Conservation (phyloP, 768 basidiomycete species). For the Russula sp. region DNA sequence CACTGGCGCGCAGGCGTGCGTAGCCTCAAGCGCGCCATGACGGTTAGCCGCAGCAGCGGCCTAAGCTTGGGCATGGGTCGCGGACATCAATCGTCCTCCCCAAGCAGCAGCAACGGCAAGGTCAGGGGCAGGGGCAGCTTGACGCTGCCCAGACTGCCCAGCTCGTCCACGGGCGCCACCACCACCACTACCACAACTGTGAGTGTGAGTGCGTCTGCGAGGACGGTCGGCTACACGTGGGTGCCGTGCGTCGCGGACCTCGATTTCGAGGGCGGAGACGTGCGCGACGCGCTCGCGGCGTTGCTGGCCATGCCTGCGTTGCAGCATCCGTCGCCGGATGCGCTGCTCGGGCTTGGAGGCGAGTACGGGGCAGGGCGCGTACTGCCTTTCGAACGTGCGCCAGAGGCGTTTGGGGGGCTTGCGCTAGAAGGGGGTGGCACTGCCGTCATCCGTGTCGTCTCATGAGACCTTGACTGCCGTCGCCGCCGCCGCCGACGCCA, state of each 20-base stretch:
- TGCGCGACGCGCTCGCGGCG: slow-evolving; percentile 44
- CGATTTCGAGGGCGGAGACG: slow-evolving; percentile 75
- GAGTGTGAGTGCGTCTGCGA: slow-evolving; percentile 20
- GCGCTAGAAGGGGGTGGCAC: slow-evolving; percentile 30
- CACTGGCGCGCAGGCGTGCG: slow-evolving; percentile 69
- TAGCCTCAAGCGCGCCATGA: slow-evolving; percentile 37
- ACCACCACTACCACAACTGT: slow-evolving; percentile 5
- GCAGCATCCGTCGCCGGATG: slow-evolving; percentile 28
- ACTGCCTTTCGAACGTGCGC: slow-evolving; percentile 48
- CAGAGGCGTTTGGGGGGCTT: slow-evolving; percentile 38
- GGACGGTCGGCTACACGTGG: slow-evolving; percentile 72
- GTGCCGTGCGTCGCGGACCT: slow-evolving; percentile 74
- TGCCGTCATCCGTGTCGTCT: slow-evolving; percentile 28
- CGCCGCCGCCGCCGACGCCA: neutral
- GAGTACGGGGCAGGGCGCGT: slow-evolving; percentile 29
- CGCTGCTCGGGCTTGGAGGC: slow-evolving; percentile 28
- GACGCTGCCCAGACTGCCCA: neutral
- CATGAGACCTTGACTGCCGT: slow-evolving; percentile 10
- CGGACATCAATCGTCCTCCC: neutral
- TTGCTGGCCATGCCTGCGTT: slow-evolving; percentile 34
- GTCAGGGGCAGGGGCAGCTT: neutral
- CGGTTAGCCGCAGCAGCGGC: slow-evolving; percentile 17
- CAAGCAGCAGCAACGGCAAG: neutral
- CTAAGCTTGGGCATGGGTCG: neutral
- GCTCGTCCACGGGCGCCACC: neutral